Evolutionary conservation across 2,329 filamentous ascomycete species (phyloP), one percentile per base, ranked within the genome.

Genomic region (Calonectria honghensis): DNA sequence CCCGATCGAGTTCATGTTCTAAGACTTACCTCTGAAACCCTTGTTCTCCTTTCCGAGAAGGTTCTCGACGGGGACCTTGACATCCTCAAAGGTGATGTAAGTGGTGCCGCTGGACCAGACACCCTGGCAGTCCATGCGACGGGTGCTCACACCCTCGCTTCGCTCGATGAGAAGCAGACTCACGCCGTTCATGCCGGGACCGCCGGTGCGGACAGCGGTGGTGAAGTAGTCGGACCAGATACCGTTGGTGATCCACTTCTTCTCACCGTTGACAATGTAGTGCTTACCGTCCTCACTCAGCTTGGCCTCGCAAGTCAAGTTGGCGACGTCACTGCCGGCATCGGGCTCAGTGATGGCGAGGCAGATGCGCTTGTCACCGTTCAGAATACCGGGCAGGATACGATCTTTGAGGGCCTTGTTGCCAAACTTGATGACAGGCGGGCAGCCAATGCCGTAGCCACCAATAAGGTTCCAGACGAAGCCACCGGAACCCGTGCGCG

Each of bases 161-260:
- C 96, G 94, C 90, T 98, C 96, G 79, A 99, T 98, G 74, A 99
- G 93, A 67, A 99, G 91, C 67, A 98, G 91, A 37, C 93, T 95
- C 76, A 99, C 90, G 74, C 97, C 97, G 83, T 96, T 96, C 96
- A 98, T 98, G 79, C 97, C 97, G 31, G 91, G 89, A 41, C 93
- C 94, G 77, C 94, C 96, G 16, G 97, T 99, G 75, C 97, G 94
- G 50, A 99, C 97, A 32, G 96, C 97, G 18, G 95, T 97, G 70
- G 97, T 98, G 89, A 98, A 98, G 89, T 98, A 99, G 86, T 99
- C 97, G 76, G 90, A 92, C 95, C 96, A 98, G 82, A 98, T 92
- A 82, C 97, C 97, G 87, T 99, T 99, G 82, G 96, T 98, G 86
- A 98, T 98, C 96, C 97, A 98, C 89, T 99, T 99, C 94, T 99